phyloP scores from a whole-genome alignment of 352 stramenopile species.

The Globisporangium spinosum region DNA sequence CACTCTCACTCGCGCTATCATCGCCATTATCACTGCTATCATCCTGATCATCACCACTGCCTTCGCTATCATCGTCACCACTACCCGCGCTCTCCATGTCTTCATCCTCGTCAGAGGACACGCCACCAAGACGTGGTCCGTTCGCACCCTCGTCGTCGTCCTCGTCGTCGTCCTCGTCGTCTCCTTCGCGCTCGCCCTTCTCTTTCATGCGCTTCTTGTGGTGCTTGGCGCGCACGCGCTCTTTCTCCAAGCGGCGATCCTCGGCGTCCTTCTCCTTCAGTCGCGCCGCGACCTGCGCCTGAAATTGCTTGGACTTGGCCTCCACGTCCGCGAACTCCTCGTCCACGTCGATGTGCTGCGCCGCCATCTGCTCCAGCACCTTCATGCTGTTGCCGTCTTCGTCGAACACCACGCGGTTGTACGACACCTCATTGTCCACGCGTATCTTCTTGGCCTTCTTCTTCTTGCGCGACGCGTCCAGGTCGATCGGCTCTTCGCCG shows the following conservation, averaged over 20 bases:
- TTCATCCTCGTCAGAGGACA: constrained; percentile 28
- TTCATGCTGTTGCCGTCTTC: constrained; percentile 89
- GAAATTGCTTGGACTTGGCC: constrained; percentile 55
- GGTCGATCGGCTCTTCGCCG: constrained; percentile 45
- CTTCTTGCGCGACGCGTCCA: constrained; percentile 67
- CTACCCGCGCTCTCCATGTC: constrained; percentile 27
- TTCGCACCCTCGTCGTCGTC: constrained; percentile 18
- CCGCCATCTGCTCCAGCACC: constrained; percentile 57
- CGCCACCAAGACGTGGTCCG: constrained; percentile 27
- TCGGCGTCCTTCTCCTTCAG: constrained; percentile 78
- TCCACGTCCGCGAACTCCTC: constrained; percentile 63
- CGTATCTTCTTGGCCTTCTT: constrained; percentile 85
- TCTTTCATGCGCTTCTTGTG: constrained; percentile 84
- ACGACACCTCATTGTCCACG: constrained; percentile 58
- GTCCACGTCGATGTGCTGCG: constrained; percentile 31
- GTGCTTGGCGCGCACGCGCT: constrained; percentile 87
- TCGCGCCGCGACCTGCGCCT: constrained; percentile 58
- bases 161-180: constrained; percentile 35
- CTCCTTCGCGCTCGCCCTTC: constrained; percentile 70
- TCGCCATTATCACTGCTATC: constrained; percentile 14
- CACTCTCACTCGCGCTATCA: constrained; percentile 11
- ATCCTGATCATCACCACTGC: constrained; percentile 14
- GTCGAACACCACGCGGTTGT: constrained; percentile 91
- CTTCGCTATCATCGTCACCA: constrained; percentile 24
- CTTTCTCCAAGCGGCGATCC: constrained; percentile 79